A percentile compares a stretch with the other conserved stretches of the same genome.
Conservation (phyloP, 2,329 filamentous ascomycete species). For the Colletotrichum eremochloae region DNA sequence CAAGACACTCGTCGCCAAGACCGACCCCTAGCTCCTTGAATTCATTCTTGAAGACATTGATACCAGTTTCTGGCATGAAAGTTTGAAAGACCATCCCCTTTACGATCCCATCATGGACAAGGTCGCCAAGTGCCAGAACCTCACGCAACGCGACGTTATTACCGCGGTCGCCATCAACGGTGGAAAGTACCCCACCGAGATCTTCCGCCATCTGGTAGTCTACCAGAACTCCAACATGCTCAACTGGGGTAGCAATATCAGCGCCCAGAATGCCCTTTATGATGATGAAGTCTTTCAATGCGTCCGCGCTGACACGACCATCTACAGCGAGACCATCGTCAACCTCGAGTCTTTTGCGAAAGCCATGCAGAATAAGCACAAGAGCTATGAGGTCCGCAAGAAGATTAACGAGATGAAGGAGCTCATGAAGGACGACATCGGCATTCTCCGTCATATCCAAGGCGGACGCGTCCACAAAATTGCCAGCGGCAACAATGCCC, state of each 20-base stretch:
- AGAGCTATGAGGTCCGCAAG: slow-evolving; percentile 18
- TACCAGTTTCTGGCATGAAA: slow-evolving; percentile 33
- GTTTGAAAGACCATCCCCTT: slow-evolving; percentile 14
- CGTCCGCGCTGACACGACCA: neutral
- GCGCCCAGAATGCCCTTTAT: slow-evolving; percentile 27
- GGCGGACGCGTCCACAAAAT: slow-evolving; percentile 24
- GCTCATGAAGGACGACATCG: slow-evolving; percentile 2
- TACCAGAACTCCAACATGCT: slow-evolving; percentile 31
- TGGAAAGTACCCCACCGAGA: slow-evolving; percentile 30
- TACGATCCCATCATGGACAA: slow-evolving; percentile 23
- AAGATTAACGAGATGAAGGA: slow-evolving; percentile 33
- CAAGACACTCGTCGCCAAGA: slow-evolving; percentile 14
- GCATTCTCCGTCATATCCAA: slow-evolving; percentile 9
- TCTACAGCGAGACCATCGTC: slow-evolving; percentile 2
- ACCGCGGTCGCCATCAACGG: slow-evolving; percentile 34
- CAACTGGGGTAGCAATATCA: slow-evolving; percentile 27
- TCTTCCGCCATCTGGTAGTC: slow-evolving; percentile 35
- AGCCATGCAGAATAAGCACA: slow-evolving; percentile 20
- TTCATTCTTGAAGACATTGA: slow-evolving; percentile 40
- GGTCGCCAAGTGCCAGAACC: slow-evolving; percentile 8
- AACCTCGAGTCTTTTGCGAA: slow-evolving; percentile 29
- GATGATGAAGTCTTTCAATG: slow-evolving; percentile 24
- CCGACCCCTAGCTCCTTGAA: slow-evolving; percentile 37
- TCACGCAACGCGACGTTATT: slow-evolving; percentile 39
- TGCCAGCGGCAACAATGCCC: neutral